Conservation (phyloP, 805 yeast genomes). For the Brettanomyces bruxellensis region DNA sequence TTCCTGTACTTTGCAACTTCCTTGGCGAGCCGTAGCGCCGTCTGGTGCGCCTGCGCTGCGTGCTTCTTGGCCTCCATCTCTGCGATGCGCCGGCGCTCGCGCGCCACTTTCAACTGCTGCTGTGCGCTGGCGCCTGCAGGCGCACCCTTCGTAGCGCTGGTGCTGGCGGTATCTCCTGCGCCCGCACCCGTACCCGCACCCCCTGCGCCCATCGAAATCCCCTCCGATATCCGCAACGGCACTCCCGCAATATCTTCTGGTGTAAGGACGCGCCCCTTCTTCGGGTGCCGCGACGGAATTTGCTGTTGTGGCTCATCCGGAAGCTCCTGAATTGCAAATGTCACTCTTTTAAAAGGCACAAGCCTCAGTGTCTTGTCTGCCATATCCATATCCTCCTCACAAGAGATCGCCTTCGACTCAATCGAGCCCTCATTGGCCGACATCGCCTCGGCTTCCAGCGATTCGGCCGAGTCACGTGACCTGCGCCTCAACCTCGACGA, state of each 20-base stretch:
- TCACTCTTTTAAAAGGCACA: constrained; percentile 35
- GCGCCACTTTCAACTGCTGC: constrained; percentile 27
- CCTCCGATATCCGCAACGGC: constrained; percentile 57
- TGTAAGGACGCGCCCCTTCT: constrained; percentile 43
- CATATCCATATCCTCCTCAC: background rate
- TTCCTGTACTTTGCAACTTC: constrained; percentile 47
- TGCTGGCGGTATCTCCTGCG: no score
- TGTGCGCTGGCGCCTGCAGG: no score
- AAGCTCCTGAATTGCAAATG: constrained; percentile 41
- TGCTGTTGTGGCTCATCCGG: constrained; percentile 52
- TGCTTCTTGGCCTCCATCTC: constrained; percentile 57
- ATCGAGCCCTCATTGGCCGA: constrained; percentile 1
- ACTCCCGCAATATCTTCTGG: constrained; percentile 62
- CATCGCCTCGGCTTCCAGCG: constrained; percentile 1
- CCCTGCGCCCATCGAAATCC: constrained; percentile 26
- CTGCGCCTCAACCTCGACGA: constrained; percentile 25
- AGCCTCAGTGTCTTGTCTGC: constrained; percentile 14
- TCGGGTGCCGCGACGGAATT: constrained; percentile 48
- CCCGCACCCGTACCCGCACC: constrained; percentile 10
- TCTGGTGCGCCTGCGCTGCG: constrained; percentile 66
- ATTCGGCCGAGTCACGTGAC: constrained; percentile 6
- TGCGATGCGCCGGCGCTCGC: constrained; percentile 49
- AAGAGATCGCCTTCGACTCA: background rate
- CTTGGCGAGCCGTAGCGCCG: constrained; percentile 60
- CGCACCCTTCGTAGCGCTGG: no score